Evolutionary conservation across 2,329 filamentous ascomycete genomes (phyloP).

Genomic region (Alternaria ethzedia): DNA sequence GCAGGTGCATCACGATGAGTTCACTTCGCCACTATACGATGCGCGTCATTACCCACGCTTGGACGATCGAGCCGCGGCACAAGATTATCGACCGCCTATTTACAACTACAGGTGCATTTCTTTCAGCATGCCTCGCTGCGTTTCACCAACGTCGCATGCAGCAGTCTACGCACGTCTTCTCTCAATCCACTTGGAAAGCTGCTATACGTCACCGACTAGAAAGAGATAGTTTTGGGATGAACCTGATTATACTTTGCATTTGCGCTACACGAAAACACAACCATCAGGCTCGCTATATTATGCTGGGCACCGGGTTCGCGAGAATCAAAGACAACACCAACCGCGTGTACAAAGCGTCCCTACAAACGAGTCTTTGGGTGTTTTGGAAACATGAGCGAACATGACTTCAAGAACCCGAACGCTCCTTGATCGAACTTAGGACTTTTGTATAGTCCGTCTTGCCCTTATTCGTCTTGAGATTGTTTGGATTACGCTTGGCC

Average conservation of each 20-base stretch:
- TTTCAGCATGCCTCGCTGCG: background rate
- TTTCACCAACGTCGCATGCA: background rate
- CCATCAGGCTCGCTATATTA: too few species aligned
- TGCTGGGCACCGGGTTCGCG: too few species aligned
- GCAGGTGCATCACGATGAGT: too few species aligned
- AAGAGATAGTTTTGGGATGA: background rate
- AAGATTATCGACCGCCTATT: background rate
- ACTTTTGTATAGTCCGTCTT: background rate
- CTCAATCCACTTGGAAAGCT: background rate
- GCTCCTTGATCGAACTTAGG: background rate
- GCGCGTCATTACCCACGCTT: too few species aligned
- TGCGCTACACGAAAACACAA: too few species aligned
- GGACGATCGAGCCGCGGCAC: background rate
- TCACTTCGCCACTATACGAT: too few species aligned
- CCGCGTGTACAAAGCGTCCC: too few species aligned
- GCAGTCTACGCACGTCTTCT: background rate
- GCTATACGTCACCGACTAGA: background rate
- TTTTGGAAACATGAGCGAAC: too few species aligned
- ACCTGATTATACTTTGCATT: too few species aligned
- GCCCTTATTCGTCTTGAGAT: background rate
- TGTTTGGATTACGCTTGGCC: background rate
- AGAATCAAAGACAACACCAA: too few species aligned
- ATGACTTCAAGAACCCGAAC: background rate
- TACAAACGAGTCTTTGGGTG: too few species aligned
- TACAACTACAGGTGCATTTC: background rate